A percentile compares a stretch with the other conserved stretches of the same genome.
These are phyloP conservation scores for Bisporella sp. DNA, from an alignment of 2,329 filamentous ascomycete genomes.

Conservation along the genomic window DNA sequence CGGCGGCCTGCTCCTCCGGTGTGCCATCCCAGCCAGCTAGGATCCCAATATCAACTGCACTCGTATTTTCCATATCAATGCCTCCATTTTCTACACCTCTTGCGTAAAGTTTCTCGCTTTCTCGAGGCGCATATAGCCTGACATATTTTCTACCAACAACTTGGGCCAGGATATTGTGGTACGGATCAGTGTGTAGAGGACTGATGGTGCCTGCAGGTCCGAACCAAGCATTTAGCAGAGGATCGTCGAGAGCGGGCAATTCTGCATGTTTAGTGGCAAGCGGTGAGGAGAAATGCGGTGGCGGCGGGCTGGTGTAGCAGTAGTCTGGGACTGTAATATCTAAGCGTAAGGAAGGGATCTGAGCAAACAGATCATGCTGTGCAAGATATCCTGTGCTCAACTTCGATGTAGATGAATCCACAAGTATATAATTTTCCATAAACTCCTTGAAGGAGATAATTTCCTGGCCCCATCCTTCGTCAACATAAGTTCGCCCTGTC, in stretches of 20 bases:
- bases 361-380: slow-evolving; percentile 79
- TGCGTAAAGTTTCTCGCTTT: slow-evolving; percentile 53
- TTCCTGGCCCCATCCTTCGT: slow-evolving; percentile 75
- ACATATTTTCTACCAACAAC: slow-evolving; percentile 88
- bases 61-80: slow-evolving; percentile 92
- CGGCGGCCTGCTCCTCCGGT: slow-evolving; percentile 10
- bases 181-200: slow-evolving; percentile 87
- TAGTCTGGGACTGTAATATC: slow-evolving; percentile 81
- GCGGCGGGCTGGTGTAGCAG: slow-evolving; percentile 66
- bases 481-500: slow-evolving; percentile 79
- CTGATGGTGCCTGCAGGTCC: slow-evolving; percentile 84
- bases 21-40: slow-evolving; percentile 53
- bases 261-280: slow-evolving; percentile 33
- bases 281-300: slow-evolving; percentile 40
- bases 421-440: slow-evolving; percentile 35
- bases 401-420: neutral
- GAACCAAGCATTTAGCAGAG: slow-evolving; percentile 85
- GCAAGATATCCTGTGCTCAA: slow-evolving; percentile 70
- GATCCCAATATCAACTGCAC: slow-evolving; percentile 66
- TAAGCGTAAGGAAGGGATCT: slow-evolving; percentile 67
- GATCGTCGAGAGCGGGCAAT: slow-evolving; percentile 42
- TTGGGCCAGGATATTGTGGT: slow-evolving; percentile 87
- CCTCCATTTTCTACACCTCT: slow-evolving; percentile 54
- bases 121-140: slow-evolving; percentile 70
- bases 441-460: slow-evolving; percentile 72